Evolutionary conservation across 768 basidiomycete species (phyloP), one percentile per base, ranked within the genome.

Genomic region (Paxillus rubicundulus): DNA sequence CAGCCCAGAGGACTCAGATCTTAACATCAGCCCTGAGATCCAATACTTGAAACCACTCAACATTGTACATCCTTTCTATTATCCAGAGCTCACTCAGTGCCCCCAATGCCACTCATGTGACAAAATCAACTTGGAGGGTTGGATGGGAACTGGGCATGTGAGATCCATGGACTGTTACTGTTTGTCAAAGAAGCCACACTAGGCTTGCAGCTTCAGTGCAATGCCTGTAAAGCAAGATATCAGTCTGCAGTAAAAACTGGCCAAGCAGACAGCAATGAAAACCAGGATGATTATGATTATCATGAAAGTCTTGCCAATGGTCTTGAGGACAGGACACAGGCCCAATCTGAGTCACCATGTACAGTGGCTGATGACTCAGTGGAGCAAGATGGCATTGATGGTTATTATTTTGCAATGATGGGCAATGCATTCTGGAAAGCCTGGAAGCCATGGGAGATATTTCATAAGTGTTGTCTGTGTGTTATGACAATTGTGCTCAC

Each of bases 381-480:
- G 14, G 30, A 39, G 38, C 38, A 21, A 40, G 18, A 40, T 5
- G 45, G 39, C 18, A 10, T 20, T 18, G n/a, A 52, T 14, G 39
- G 44, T 3, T 54, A 54, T 28, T 62, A 49, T 36, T 56, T 53
- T 30, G 54, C 55, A 8, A 60, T 56, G 2, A 66, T 61, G 1
- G 60, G 49, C 38, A n/a, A 28, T 0, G 20, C n/a, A n/a, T 66
- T 63, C 42, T 66, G 65, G 65, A 34, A 49, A 9, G 27, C 21
- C 1, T 48, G 62, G 49, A 43, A 62, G 16, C 48, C 53, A 12
- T 66, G 61, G 61, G 27, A 57, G 12, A 58, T 64, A 20, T 61
- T 61, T 10, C 16, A 58, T 64, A 20, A 38, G 57, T 53, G 14
- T 16, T 45, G 39, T 7, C 8, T 27, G 4, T 24, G 12, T 4